Evolutionary conservation across 805 yeast genomes (phyloP), one percentile per base, ranked within the genome.

Genomic region (Wickerhamomyces bisporus): DNA sequence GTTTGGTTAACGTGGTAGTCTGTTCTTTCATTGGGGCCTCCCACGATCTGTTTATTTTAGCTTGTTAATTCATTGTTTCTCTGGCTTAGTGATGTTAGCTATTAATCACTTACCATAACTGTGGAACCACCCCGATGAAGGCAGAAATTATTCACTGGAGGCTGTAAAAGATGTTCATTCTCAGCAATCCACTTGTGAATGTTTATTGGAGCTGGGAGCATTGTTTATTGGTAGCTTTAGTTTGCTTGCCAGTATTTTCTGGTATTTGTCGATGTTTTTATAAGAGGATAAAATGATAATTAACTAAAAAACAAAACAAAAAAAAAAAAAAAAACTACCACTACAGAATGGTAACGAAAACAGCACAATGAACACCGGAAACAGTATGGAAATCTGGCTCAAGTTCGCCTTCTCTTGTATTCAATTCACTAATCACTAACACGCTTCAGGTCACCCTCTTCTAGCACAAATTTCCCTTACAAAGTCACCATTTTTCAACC

Each of bases 1-100:
- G 97, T 89, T 51, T 86, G 94, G 55, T 89, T 89, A 34, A 89
- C 76, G 55, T 89, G 97, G 57, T 86, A 89, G 57, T 89, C 97
- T 0, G 95, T 88, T 41, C 97, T 70, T 53, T 81, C 95, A 58
- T 89, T 89, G 4, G 97, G 97, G 0, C 97, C 97, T 13, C 97
- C 97, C 2, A 89, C 95, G 36, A 88, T 79, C 68, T 62, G 34
- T 18, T n/a, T 2, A 11, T 5, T 5, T 10, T 28, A 16, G 23
- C 15, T 23, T 31, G 30, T 4, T 25, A 30, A 12, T 16, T n/a
- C n/a, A n/a, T n/a, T n/a, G n/a, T n/a, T n/a, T n/a, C n/a, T n/a
- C n/a, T n/a, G n/a, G n/a, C n/a, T n/a, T n/a, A 4, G 9, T 13
- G 17, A 15, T 27, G 9, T 12, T 27, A 19, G 16, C 6, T 23